Conservation (phyloP, 306 rosid genomes). For the Sicyos edulis region DNA sequence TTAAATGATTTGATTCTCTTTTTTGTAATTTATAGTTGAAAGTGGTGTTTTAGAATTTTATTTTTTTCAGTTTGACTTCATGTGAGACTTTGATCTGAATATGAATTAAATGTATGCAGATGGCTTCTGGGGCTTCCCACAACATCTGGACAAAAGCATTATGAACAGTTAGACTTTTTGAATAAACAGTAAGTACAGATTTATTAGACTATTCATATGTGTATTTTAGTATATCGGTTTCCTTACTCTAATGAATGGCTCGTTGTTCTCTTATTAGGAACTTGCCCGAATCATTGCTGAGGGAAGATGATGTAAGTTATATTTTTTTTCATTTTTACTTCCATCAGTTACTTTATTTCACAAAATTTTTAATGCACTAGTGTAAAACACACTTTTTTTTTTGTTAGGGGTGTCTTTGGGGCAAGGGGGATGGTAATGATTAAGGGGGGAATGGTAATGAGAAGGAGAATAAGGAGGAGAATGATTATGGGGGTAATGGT, state of each 20-base stretch:
- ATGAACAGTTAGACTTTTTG: slow-evolving; percentile 31
- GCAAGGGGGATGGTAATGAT: no score
- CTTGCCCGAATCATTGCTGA: slow-evolving; percentile 56
- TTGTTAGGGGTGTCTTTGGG: no score
- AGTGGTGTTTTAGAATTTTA: neutral
- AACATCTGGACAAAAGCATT: slow-evolving; percentile 29
- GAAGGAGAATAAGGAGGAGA: no score
- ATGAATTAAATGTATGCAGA: slow-evolving; percentile 34
- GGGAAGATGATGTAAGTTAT: slow-evolving; percentile 74
- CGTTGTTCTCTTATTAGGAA: slow-evolving; percentile 22
- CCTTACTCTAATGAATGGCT: neutral
- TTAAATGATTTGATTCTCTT: neutral
- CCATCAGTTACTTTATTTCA: neutral
- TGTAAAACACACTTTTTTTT: neutral
- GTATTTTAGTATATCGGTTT: neutral
- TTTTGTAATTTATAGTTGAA: neutral
- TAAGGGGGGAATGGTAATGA: no score
- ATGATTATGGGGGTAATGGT: no score
- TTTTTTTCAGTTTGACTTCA: neutral
- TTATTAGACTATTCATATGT: neutral
- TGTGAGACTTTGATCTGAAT: neutral
- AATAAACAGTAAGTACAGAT: slow-evolving; percentile 27
- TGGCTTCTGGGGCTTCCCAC: slow-evolving; percentile 60
- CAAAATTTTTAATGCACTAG: neutral
- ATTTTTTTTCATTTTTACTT: neutral